phyloP scores from a whole-genome alignment of 2,329 filamentous ascomycete genomes.

The Capronia coronata region DNA sequence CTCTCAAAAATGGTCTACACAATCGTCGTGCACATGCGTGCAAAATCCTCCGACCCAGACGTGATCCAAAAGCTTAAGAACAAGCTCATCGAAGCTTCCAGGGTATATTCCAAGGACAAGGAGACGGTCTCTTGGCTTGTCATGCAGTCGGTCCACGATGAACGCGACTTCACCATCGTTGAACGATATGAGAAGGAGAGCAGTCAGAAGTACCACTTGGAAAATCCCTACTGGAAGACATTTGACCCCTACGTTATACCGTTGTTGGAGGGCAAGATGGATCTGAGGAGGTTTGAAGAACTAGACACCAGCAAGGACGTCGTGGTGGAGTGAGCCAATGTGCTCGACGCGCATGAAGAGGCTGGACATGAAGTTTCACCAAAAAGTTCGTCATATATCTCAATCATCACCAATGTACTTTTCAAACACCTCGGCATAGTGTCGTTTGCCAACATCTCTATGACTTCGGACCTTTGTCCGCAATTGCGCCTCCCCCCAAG shows the following conservation, averaged over 20 bases:
- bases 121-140: slow-evolving; percentile 68
- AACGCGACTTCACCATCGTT: slow-evolving; percentile 66
- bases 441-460: slow-evolving; percentile 43
- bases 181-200: slow-evolving; percentile 64
- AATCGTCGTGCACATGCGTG: slow-evolving; percentile 47
- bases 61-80: slow-evolving; percentile 61
- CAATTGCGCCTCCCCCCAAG: slow-evolving; percentile 51
- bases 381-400: slow-evolving; percentile 5
- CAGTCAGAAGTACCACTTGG: slow-evolving; percentile 57
- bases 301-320: slow-evolving; percentile 45
- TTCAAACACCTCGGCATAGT: slow-evolving; percentile 46
- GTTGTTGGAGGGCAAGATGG: slow-evolving; percentile 60
- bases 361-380: background rate
- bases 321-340: slow-evolving; percentile 14
- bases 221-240: slow-evolving; percentile 69
- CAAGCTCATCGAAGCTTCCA: slow-evolving; percentile 68
- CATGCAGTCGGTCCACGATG: slow-evolving; percentile 66
- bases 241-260: slow-evolving; percentile 64
- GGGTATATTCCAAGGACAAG: slow-evolving; percentile 64
- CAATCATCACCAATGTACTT: slow-evolving; percentile 42
- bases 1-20: slow-evolving; percentile 27
- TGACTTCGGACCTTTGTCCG: slow-evolving; percentile 51
- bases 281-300: slow-evolving; percentile 62
- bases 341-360: background rate
- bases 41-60: slow-evolving; percentile 58